Conservation (phyloP, 176 grass and related monocot genomes). For the Rhynchospora breviuscula region DNA sequence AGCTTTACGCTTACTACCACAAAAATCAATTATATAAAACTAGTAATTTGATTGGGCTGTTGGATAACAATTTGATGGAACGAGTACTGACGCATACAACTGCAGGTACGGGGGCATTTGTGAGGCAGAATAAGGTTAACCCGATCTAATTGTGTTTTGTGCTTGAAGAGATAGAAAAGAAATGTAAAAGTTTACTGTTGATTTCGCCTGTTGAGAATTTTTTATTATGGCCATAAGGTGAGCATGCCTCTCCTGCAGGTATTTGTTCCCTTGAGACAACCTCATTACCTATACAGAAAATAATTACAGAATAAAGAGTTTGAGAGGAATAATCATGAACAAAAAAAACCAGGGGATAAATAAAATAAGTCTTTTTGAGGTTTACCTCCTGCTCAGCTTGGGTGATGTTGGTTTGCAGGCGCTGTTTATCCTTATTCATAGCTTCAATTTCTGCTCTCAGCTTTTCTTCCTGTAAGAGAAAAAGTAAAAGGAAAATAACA, state of each 20-base stretch:
- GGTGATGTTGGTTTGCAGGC: slow-evolving; percentile 49
- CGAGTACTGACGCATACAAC: no score
- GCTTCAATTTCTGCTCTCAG: slow-evolving; percentile 41
- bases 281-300: slow-evolving; percentile 35
- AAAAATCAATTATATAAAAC: neutral
- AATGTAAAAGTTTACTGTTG: slow-evolving; percentile 30
- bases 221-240: slow-evolving; percentile 31
- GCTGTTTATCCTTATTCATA: slow-evolving; percentile 57
- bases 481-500: neutral
- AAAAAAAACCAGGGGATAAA: no score
- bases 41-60: neutral
- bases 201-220: neutral
- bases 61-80: neutral
- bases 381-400: slow-evolving; percentile 74
- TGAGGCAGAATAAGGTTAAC: no score
- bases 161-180: neutral
- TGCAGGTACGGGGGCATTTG: no score
- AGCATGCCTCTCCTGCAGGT: slow-evolving; percentile 53
- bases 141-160: neutral
- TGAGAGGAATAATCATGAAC: neutral
- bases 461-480: slow-evolving; percentile 19
- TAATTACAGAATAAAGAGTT: neutral
- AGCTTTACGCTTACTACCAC: neutral
- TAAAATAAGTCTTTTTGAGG: neutral
- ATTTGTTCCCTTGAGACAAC: slow-evolving; percentile 49